phyloP scores from a whole-genome alignment of 768 basidiomycete species.

The Cyathus striatus region DNA sequence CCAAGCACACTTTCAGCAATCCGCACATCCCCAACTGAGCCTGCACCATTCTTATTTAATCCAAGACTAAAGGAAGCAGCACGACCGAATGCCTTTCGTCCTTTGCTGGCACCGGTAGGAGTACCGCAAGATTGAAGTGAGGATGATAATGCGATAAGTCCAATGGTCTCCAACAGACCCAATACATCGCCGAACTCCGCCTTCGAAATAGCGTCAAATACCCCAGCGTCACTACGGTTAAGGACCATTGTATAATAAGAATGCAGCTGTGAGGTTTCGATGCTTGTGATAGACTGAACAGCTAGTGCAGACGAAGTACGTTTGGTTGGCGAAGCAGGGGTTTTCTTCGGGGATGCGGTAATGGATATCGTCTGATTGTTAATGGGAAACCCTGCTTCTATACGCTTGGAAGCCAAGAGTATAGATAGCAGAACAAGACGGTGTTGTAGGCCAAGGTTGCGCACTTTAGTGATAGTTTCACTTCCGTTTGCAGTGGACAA shows the following conservation, averaged over 20 bases:
- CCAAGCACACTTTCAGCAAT: slow-evolving; percentile 58
- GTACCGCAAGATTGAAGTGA: slow-evolving; percentile 23
- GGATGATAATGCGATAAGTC: slow-evolving; percentile 46
- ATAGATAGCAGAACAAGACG: slow-evolving; percentile 64
- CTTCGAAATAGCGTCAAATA: slow-evolving; percentile 63
- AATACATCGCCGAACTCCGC: slow-evolving; percentile 75
- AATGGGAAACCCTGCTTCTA: slow-evolving; percentile 43
- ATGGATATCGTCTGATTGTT: slow-evolving; percentile 37
- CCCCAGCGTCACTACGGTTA: slow-evolving; percentile 43
- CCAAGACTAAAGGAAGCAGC: slow-evolving; percentile 51
- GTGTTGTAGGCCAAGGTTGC: slow-evolving; percentile 67
- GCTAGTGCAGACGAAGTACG: slow-evolving; percentile 35
- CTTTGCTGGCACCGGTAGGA: slow-evolving; percentile 34
- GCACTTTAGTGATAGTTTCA: slow-evolving; percentile 63
- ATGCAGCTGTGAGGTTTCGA: slow-evolving; percentile 61
- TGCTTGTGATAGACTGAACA: slow-evolving; percentile 22
- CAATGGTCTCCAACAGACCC: slow-evolving; percentile 68
- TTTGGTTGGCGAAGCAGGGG: slow-evolving; percentile 43
- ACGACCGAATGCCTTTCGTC: slow-evolving; percentile 49
- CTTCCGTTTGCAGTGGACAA: slow-evolving; percentile 25
- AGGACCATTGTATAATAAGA: slow-evolving; percentile 60
- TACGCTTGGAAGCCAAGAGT: slow-evolving; percentile 59
- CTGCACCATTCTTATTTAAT: slow-evolving; percentile 26
- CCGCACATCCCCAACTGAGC: slow-evolving; percentile 42
- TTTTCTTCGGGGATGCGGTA: slow-evolving; percentile 29